These are phyloP conservation scores for Starmera dryadoides DNA, from an alignment of 805 yeast genomes.

Conservation along the genomic window DNA sequence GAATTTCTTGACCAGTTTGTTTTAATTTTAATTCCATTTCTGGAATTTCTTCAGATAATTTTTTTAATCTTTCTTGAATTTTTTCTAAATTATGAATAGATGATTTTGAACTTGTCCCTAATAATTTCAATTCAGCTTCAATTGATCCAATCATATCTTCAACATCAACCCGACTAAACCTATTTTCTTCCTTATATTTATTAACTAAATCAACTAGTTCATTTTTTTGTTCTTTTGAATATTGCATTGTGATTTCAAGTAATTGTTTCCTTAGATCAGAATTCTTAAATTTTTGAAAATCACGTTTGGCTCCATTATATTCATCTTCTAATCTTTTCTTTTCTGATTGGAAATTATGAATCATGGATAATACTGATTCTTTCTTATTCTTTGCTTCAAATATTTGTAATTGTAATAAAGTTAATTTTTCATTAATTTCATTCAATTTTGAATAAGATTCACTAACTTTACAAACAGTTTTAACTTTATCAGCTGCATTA, in stretches of 20 bases:
- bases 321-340: conserved; percentile 20
- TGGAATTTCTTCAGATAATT: conserved; percentile 17
- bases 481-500: conserved; percentile 16
- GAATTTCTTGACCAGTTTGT: conserved; percentile 28
- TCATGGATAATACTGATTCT: conserved; percentile 22
- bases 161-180: conserved; percentile 32
- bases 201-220: conserved; percentile 32
- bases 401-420: conserved; percentile 18
- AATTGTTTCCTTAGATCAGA: conserved; percentile 20
- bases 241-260: conserved; percentile 22
- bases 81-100: conserved; percentile 26
- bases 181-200: conserved; percentile 25
- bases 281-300: conserved; percentile 13
- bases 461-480: conserved; percentile 15
- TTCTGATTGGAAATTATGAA: conserved; percentile 21
- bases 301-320: conserved; percentile 23
- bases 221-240: conserved; percentile 32
- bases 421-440: conserved; percentile 16
- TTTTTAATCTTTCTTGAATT: conserved; percentile 17
- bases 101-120: conserved; percentile 30
- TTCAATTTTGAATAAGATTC: conserved; percentile 19
- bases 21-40: conserved; percentile 13
- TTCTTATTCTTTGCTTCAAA: conserved; percentile 35
- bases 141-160: conserved; percentile 34
- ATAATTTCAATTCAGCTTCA: conserved; percentile 35